phyloP scores from a whole-genome alignment of 768 basidiomycete species.

The Tylopilus vinaceipallidus region DNA sequence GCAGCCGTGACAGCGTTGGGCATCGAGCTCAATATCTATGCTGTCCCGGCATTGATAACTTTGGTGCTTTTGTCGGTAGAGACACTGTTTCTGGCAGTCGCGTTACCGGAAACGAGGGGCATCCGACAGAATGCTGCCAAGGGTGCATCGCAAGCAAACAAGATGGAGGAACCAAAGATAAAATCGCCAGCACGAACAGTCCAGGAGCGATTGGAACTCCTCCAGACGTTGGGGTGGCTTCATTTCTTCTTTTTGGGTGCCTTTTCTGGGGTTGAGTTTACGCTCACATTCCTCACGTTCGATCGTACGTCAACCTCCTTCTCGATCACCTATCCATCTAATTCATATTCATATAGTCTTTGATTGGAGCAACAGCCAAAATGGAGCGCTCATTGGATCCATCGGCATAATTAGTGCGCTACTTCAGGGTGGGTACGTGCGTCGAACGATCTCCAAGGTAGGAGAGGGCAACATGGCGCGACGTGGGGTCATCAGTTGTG shows the following conservation, averaged over 20 bases:
- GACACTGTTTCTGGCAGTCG: conserved; percentile 70
- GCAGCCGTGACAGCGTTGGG: conserved; percentile 53
- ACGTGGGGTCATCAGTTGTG: conserved; percentile 74
- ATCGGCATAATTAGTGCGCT: conserved; percentile 91
- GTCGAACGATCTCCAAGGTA: conserved; percentile 68
- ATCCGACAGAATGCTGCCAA: conserved; percentile 26
- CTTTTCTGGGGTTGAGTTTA: conserved; percentile 97
- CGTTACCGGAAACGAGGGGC: conserved; percentile 85
- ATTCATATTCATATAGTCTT: conserved; percentile 52
- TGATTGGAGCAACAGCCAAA: conserved; percentile 87
- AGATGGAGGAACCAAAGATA: conserved; percentile 10
- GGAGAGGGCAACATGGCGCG: conserved; percentile 85
- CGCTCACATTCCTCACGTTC: conserved; percentile 91
- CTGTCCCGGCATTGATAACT: conserved; percentile 83
- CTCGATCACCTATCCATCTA: neutral
- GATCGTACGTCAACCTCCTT: conserved; percentile 54
- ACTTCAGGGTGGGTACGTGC: conserved; percentile 93
- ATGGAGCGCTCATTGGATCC: conserved; percentile 78
- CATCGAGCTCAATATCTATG: conserved; percentile 82
- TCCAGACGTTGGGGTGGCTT: conserved; percentile 59
- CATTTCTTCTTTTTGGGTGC: conserved; percentile 87
- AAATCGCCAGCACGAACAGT: conserved; percentile 21
- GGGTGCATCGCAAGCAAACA: conserved; percentile 21
- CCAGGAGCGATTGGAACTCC: conserved; percentile 52
- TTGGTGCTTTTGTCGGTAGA: conserved; percentile 75